Conservation (phyloP, 2,329 filamentous ascomycete species). For the Magnaporthales sp. region DNA sequence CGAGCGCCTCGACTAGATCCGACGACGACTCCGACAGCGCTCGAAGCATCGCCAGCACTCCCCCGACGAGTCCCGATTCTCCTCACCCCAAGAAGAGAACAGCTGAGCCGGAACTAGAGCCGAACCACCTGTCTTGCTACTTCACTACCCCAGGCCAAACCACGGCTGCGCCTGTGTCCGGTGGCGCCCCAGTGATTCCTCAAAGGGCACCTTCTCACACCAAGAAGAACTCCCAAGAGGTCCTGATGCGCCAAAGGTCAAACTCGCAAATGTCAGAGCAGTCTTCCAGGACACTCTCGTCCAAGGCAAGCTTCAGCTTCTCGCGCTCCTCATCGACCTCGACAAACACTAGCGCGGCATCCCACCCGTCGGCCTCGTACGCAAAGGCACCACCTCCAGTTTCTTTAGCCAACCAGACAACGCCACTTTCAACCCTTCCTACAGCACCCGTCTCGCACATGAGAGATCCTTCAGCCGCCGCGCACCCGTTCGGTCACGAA, state of each 20-base stretch:
- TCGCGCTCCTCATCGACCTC: slow-evolving; percentile 48
- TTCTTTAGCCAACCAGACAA: slow-evolving; percentile 14
- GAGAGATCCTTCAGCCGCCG: slow-evolving; percentile 26
- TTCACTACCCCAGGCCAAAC: slow-evolving; percentile 46
- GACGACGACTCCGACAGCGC: slow-evolving; percentile 66
- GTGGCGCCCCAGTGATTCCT: slow-evolving; percentile 60
- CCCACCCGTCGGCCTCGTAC: slow-evolving; percentile 21
- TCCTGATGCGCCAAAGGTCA: slow-evolving; percentile 41
- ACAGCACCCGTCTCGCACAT: slow-evolving; percentile 27
- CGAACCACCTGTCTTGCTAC: slow-evolving; percentile 61
- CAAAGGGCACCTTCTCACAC: slow-evolving; percentile 78
- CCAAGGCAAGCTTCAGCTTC: slow-evolving; percentile 47
- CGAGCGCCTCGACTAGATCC: slow-evolving; percentile 37
- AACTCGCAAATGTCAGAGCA: slow-evolving; percentile 46
- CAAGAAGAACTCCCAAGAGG: slow-evolving; percentile 68
- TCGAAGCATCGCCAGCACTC: slow-evolving; percentile 30
- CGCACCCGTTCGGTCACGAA: slow-evolving; percentile 79
- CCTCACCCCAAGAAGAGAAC: slow-evolving; percentile 40
- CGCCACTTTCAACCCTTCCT: slow-evolving; percentile 19
- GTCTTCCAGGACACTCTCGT: slow-evolving; percentile 42
- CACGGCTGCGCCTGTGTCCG: slow-evolving; percentile 26
- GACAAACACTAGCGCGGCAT: slow-evolving; percentile 27
- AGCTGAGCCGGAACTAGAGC: slow-evolving; percentile 40
- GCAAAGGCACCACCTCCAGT: slow-evolving; percentile 13
- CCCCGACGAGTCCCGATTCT: slow-evolving; percentile 61